A percentile compares a stretch with the other conserved stretches of the same genome.
These are phyloP conservation scores for Elsinoe perseae DNA, from an alignment of 2,329 filamentous ascomycete species.

Conservation along the genomic window DNA sequence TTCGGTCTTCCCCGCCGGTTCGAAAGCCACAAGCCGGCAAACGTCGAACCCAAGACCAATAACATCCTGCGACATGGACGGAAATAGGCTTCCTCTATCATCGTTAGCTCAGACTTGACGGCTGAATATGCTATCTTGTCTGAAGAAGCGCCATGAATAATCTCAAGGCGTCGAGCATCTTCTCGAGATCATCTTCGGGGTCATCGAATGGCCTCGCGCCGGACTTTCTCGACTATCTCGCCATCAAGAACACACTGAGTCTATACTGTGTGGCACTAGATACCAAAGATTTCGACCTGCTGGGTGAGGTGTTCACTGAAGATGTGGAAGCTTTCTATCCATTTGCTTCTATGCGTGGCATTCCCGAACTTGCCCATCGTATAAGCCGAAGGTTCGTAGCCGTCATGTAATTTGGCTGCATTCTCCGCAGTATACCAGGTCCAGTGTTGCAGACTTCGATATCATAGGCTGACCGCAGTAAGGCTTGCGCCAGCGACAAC, in stretches of 20 bases:
- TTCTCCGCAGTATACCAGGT: no score
- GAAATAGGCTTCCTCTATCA: not conserved
- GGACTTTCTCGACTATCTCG: slow-evolving; percentile 28
- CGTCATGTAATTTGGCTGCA: not conserved
- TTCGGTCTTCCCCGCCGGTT: slow-evolving; percentile 2
- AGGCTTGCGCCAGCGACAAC: slow-evolving; percentile 36
- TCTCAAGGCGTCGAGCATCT: slow-evolving; percentile 10
- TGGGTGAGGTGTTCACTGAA: slow-evolving; percentile 34
- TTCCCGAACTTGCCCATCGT: slow-evolving; percentile 26
- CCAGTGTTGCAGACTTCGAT: no score
- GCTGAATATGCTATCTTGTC: not conserved
- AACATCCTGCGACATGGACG: not conserved
- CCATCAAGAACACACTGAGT: slow-evolving; percentile 37
- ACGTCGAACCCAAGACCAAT: not conserved
- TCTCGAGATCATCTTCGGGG: slow-evolving; percentile 8
- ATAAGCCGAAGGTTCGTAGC: slow-evolving; percentile 26
- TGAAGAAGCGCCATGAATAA: not conserved
- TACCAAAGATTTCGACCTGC: slow-evolving; percentile 33
- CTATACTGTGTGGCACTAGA: slow-evolving; percentile 40
- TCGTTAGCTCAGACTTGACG: not conserved
- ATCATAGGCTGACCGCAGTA: not conserved
- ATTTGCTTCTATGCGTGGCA: slow-evolving; percentile 29
- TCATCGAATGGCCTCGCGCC: slow-evolving; percentile 1
- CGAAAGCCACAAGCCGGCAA: slow-evolving; percentile 5
- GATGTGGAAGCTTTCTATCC: slow-evolving; percentile 38